Evolutionary conservation across 108 stramenopile genomes (phyloP).

Genomic region (Seminavis robusta): DNA sequence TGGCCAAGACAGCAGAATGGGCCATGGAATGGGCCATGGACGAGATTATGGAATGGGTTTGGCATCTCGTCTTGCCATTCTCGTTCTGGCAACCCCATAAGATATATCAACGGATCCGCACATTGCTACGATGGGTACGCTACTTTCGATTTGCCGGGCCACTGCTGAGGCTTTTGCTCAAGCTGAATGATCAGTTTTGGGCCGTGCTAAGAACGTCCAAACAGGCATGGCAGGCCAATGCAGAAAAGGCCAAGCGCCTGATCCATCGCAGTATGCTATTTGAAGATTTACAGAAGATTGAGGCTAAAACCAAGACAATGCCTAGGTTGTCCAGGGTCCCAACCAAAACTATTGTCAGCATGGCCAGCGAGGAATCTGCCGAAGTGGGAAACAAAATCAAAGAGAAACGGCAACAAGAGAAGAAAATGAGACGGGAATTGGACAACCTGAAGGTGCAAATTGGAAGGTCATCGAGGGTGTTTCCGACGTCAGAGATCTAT

Average conservation of each 20-base stretch:
- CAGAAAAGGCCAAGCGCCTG: constrained; percentile 17
- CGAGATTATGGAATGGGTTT: constrained; percentile 14
- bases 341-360: neutral
- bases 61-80: constrained; percentile 25
- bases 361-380: constrained; percentile 21
- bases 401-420: constrained; percentile 25
- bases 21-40: neutral
- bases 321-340: constrained; percentile 7
- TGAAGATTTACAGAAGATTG: constrained; percentile 11
- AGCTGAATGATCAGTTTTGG: constrained; percentile 22
- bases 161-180: constrained; percentile 33
- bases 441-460: constrained; percentile 33
- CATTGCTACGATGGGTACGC: constrained; percentile 40
- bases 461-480: constrained; percentile 7
- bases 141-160: constrained; percentile 57
- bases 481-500: constrained; percentile 38
- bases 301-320: constrained; percentile 5
- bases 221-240: neutral
- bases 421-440: constrained; percentile 27
- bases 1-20: too few species aligned
- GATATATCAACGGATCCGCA: constrained; percentile 37
- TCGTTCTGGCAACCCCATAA: neutral
- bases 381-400: constrained; percentile 28
- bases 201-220: constrained; percentile 17
- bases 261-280: constrained; percentile 9